Conservation (phyloP, 2,329 filamentous ascomycete genomes). For the Beauveria sp. region DNA sequence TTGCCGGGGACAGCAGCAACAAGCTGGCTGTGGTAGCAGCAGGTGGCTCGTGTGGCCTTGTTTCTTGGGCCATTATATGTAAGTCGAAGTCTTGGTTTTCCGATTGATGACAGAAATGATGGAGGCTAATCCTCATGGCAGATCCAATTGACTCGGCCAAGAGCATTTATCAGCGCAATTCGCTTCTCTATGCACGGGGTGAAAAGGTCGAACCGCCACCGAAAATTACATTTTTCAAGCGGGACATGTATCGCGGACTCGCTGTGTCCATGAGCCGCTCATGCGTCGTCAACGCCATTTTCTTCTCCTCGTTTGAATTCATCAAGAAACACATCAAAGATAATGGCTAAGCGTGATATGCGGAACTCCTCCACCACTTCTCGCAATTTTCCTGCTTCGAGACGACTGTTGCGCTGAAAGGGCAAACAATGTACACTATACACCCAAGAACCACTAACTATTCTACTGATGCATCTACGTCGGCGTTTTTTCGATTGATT, state of each 20-base stretch:
- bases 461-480: constrained; percentile 2
- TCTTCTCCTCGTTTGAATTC: constrained; percentile 83
- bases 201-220: constrained; percentile 56
- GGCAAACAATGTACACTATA: background rate
- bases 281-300: constrained; percentile 78
- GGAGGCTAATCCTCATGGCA: constrained; percentile 20
- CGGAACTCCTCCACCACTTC: background rate
- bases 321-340: constrained; percentile 61
- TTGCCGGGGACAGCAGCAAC: constrained; percentile 66
- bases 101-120: background rate
- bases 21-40: constrained; percentile 72
- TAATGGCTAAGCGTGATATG: constrained; percentile 22
- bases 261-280: constrained; percentile 78
- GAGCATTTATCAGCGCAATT: constrained; percentile 77
- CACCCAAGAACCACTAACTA: background rate
- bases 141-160: constrained; percentile 75
- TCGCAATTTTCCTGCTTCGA: background rate
- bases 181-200: constrained; percentile 61
- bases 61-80: constrained; percentile 80
- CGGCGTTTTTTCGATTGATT: constrained; percentile 8
- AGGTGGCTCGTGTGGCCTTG: constrained; percentile 73
- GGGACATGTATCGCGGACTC: constrained; percentile 73
- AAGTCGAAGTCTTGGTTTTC: constrained; percentile 24
- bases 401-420: background rate
- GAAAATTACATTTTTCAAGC: constrained; percentile 70